Percentiles rank a stretch among this genome's conserved stretches.
phyloP scores from a whole-genome alignment of 179 eudicot genomes.

The Patellifolia procumbens region DNA sequence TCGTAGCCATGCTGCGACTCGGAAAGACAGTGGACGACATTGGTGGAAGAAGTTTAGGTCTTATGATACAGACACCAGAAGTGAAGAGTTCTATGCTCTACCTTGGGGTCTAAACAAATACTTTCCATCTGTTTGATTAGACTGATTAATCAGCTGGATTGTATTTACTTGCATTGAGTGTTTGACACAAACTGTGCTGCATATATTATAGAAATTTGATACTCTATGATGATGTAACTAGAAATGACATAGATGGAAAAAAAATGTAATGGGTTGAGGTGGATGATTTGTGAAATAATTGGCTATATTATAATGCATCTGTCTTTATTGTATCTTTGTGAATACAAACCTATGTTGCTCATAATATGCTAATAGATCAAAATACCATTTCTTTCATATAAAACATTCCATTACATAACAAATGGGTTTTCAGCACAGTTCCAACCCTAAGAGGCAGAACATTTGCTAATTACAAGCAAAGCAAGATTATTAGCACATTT shows the following conservation, averaged over 20 bases:
- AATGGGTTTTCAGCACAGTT: too few species aligned
- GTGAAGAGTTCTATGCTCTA: constrained; percentile 72
- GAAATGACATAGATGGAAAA: background rate
- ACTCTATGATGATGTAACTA: background rate
- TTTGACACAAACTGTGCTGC: background rate
- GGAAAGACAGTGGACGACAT: constrained; percentile 76
- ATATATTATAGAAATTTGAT: background rate
- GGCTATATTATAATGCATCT: background rate
- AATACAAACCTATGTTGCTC: background rate
- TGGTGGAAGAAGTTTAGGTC: constrained; percentile 77
- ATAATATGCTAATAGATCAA: too few species aligned
- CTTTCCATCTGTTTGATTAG: constrained; percentile 62
- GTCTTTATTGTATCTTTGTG: background rate
- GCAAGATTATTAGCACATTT: too few species aligned
- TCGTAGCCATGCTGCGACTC: constrained; percentile 41
- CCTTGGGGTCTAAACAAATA: constrained; percentile 65
- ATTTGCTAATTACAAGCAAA: too few species aligned
- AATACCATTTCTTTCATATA: too few species aligned
- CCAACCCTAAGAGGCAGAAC: too few species aligned
- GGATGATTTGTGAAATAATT: too few species aligned
- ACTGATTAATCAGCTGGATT: background rate
- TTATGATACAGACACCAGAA: constrained; percentile 60
- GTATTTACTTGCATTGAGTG: constrained; percentile 3
- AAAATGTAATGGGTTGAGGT: background rate
- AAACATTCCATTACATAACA: too few species aligned